These are phyloP conservation scores for Rubroboletus satanas DNA, from an alignment of 768 basidiomycete genomes.

Conservation along the genomic window DNA sequence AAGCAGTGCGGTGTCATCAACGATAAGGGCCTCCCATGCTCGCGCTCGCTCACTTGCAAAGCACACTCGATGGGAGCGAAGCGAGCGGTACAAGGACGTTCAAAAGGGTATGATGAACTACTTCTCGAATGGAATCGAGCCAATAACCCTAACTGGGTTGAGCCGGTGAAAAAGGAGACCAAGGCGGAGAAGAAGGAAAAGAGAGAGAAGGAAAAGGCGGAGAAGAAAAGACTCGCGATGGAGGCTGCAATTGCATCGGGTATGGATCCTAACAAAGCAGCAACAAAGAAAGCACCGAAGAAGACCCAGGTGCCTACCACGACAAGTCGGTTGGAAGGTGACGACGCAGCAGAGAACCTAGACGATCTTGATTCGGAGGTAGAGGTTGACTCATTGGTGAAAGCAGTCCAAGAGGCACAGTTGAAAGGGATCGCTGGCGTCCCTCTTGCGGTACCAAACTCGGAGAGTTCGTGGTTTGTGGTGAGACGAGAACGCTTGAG, in stretches of 20 bases:
- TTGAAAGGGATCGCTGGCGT: conserved; percentile 57
- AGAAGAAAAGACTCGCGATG: conserved; percentile 71
- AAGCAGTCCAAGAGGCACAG: conserved; percentile 53
- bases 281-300: conserved; percentile 60
- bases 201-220: conserved; percentile 73
- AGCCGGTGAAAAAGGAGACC: conserved; percentile 81
- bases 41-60: conserved; percentile 95
- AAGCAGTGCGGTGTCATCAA: conserved; percentile 96
- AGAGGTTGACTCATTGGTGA: conserved; percentile 73
- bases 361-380: conserved; percentile 83
- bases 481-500: conserved; percentile 62
- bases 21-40: conserved; percentile 89
- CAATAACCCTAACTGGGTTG: conserved; percentile 84
- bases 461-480: conserved; percentile 80
- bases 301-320: conserved; percentile 54
- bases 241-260: conserved; percentile 68
- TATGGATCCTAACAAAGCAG: conserved; percentile 41
- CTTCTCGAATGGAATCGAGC: conserved; percentile 89
- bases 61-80: conserved; percentile 98
- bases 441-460: conserved; percentile 69
- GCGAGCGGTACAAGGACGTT: conserved; percentile 84
- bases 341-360: conserved; percentile 63
- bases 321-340: conserved; percentile 50
- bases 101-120: conserved; percentile 78
- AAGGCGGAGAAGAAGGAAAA: conserved; percentile 88